phyloP scores from a whole-genome alignment of 208 protist genomes.

The Acanthamoeba healyi region DNA sequence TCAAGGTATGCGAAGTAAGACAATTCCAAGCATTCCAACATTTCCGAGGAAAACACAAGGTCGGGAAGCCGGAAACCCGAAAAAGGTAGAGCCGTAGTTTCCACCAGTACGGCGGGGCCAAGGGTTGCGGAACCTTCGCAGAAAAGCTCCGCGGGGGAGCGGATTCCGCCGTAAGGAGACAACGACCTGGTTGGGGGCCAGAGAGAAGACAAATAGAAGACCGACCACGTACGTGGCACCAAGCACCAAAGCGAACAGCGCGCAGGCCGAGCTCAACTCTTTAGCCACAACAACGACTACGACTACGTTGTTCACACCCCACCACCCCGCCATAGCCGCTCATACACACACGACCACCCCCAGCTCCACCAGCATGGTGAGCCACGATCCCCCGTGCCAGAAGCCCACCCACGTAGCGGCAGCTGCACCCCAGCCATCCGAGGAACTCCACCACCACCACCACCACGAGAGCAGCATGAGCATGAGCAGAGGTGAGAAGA shows the following conservation, averaged over 20 bases:
- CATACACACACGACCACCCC: no score
- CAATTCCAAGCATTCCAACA: not conserved
- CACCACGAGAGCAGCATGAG: not conserved
- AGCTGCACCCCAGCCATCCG: not conserved
- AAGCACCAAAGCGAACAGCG: no score
- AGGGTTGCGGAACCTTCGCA: not conserved
- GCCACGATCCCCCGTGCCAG: not conserved
- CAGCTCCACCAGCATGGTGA: not conserved
- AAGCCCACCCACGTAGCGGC: not conserved
- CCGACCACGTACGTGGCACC: not conserved
- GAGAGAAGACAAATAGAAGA: not conserved
- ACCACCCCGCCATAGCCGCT: no score
- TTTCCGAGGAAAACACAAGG: not conserved
- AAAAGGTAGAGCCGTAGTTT: not conserved
- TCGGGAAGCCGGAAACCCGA: not conserved
- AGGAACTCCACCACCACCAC: not conserved
- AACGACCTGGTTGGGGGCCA: not conserved
- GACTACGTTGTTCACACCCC: no score
- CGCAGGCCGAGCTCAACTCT: no score
- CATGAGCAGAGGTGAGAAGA: not conserved
- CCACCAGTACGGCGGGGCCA: not conserved
- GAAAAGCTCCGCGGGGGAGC: constrained; percentile 19
- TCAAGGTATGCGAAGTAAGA: no score
- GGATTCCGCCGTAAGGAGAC: constrained; percentile 2
- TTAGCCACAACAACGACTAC: no score